Evolutionary conservation across 2,329 filamentous ascomycete species (phyloP).

Genomic region (Alternaria incomplexa): DNA sequence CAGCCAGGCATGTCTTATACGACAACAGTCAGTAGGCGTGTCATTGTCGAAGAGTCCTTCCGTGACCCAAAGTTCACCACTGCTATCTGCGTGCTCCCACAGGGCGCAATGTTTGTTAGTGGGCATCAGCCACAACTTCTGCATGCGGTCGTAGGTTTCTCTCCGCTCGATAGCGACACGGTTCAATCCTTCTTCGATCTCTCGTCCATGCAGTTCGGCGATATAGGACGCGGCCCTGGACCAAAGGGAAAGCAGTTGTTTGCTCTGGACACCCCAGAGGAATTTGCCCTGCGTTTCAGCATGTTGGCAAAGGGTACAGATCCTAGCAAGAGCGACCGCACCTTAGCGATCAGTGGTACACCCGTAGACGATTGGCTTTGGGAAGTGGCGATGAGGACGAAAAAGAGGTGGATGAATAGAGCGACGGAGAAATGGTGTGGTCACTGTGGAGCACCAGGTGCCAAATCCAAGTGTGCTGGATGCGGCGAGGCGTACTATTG

Average conservation of each 20-base stretch:
- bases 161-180: background rate
- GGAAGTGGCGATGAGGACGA: background rate
- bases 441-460: background rate
- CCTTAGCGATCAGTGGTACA: background rate
- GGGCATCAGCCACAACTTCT: background rate
- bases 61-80: background rate
- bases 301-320: background rate
- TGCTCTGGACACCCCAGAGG: background rate
- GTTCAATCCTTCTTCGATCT: constrained; percentile 2
- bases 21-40: background rate
- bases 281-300: background rate
- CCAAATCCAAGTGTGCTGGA: background rate
- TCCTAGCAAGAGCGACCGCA: background rate
- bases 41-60: background rate
- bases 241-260: constrained; percentile 3
- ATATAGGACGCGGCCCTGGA: background rate
- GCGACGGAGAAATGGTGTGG: constrained; percentile 1
- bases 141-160: constrained; percentile 2
- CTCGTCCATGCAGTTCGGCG: constrained; percentile 5
- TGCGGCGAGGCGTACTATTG: constrained; percentile 2
- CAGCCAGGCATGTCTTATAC: background rate
- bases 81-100: background rate
- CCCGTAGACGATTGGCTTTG: background rate
- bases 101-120: background rate
- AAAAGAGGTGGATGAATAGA: background rate